Percentiles rank a stretch among this genome's conserved stretches.
Conservation (phyloP, 1,284 basidiomycete genomes). For the Chalciporus sp. region DNA sequence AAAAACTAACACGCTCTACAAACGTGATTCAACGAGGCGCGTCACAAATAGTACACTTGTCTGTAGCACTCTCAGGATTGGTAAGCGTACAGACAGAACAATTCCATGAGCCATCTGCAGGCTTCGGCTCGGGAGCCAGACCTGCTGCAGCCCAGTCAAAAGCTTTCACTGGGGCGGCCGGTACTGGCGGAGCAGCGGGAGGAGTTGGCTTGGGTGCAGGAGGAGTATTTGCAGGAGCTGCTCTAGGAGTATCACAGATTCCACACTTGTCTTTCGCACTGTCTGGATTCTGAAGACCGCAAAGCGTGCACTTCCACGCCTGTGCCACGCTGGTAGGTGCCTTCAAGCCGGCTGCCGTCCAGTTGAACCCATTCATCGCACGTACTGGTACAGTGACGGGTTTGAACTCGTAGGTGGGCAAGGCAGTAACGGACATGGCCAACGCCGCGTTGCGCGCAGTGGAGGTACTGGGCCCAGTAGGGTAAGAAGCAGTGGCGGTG, state of each 20-base stretch:
- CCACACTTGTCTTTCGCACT: constrained; percentile 51
- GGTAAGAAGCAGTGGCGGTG: constrained; percentile 28
- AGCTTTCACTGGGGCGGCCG: constrained; percentile 23
- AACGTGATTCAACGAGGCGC: constrained; percentile 27
- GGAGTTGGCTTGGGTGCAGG: constrained; percentile 6
- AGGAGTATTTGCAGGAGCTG: constrained; percentile 12
- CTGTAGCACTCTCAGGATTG: constrained; percentile 38
- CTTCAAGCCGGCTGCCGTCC: constrained; percentile 45
- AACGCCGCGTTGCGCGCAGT: constrained; percentile 39
- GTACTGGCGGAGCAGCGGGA: neutral
- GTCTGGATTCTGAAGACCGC: constrained; percentile 48
- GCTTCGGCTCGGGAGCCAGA: constrained; percentile 40
- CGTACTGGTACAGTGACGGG: constrained; percentile 26
- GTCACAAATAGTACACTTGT: constrained; percentile 47
- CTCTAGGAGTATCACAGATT: constrained; percentile 49
- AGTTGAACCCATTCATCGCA: constrained; percentile 41
- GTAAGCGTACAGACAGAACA: constrained; percentile 45
- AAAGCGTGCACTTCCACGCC: constrained; percentile 50
- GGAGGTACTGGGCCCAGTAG: constrained; percentile 38
- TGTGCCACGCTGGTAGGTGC: constrained; percentile 24
- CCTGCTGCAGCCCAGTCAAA: constrained; percentile 62
- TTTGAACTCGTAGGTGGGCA: constrained; percentile 49
- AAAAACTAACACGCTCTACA: constrained; percentile 12
- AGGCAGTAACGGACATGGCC: constrained; percentile 31
- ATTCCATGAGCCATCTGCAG: constrained; percentile 40